Evolutionary conservation across 1,139 yeast genomes (phyloP).

Genomic region (Pichia sp.): DNA sequence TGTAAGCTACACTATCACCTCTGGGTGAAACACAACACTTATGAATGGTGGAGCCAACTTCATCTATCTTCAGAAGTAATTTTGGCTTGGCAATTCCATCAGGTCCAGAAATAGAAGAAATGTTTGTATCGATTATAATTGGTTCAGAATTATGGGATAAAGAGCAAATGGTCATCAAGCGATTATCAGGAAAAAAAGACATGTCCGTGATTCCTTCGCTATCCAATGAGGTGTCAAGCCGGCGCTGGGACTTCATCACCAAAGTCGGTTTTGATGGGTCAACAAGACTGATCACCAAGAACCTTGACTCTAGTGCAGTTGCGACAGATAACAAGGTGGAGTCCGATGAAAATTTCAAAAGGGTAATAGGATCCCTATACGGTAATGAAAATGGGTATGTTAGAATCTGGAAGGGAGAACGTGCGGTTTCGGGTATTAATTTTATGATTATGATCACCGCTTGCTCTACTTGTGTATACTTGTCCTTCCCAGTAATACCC

Average conservation of each 20-base stretch:
- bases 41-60: conserved; percentile 79
- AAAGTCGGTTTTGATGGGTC: conserved; percentile 66
- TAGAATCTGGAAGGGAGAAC: conserved; percentile 21
- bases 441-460: conserved; percentile 60
- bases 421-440: conserved; percentile 7
- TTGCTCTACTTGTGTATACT: conserved; percentile 67
- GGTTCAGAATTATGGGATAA: conserved; percentile 60
- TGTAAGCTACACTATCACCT: conserved; percentile 77
- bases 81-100: conserved; percentile 51
- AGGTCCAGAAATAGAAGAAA: conserved; percentile 38
- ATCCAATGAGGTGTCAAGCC: conserved; percentile 61
- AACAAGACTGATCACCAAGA: conserved; percentile 67
- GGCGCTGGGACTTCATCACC: conserved; percentile 58
- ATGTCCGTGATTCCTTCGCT: conserved; percentile 86
- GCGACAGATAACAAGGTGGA: conserved; percentile 73
- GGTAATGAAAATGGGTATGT: conserved; percentile 66
- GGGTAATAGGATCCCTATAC: conserved; percentile 76
- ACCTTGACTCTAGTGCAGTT: conserved; percentile 79
- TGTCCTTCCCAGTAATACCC: conserved; percentile 77
- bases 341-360: conserved; percentile 65
- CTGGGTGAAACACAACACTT: conserved; percentile 74
- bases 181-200: conserved; percentile 62
- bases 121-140: conserved; percentile 54
- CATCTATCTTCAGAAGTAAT: conserved; percentile 58
- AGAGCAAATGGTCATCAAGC: conserved; percentile 56